A percentile compares a stretch with the other conserved stretches of the same genome.
Evolutionary conservation across 257 asterid species (phyloP).

Genomic region (Solanum phureja): DNA sequence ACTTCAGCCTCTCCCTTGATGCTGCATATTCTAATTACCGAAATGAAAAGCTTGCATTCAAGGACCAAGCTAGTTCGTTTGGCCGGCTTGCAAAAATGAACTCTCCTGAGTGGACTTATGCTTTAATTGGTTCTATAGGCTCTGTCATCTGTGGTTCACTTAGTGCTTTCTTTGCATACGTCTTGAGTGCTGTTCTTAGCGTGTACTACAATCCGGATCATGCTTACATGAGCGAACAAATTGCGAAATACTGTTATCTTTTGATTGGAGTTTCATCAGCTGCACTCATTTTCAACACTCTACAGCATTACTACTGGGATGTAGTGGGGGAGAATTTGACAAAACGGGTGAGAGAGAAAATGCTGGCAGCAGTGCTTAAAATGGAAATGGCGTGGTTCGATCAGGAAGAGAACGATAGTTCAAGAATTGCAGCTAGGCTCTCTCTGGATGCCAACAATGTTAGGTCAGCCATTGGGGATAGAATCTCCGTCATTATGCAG

Average conservation of each 20-base stretch:
- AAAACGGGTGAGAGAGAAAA: conserved; percentile 70
- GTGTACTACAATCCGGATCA: conserved; percentile 79
- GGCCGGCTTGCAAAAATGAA: conserved; percentile 85
- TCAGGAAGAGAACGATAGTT: conserved; percentile 85
- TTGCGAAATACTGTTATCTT: conserved; percentile 82
- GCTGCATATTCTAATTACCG: conserved; percentile 56
- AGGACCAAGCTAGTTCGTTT: conserved; percentile 84
- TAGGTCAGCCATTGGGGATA: conserved; percentile 83
- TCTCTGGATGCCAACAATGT: conserved; percentile 89
- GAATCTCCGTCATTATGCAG: conserved; percentile 90
- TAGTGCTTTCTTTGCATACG: conserved; percentile 89
- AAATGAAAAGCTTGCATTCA: conserved; percentile 72
- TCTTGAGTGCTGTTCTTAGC: conserved; percentile 80
- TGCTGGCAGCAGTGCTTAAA: conserved; percentile 71
- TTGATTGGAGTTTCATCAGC: conserved; percentile 86
- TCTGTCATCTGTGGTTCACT: conserved; percentile 83
- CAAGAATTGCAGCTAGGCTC: conserved; percentile 75
- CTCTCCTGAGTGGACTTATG: conserved; percentile 86
- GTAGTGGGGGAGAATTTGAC: conserved; percentile 85
- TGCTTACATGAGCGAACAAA: conserved; percentile 54
- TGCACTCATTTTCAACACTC: conserved; percentile 74
- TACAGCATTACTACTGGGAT: conserved; percentile 92
- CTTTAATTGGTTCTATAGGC: conserved; percentile 73
- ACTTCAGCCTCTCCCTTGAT: conserved; percentile 73
- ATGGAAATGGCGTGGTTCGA: conserved; percentile 96